Conservation (phyloP, 441 rosid species). For the Viola pubescens region DNA sequence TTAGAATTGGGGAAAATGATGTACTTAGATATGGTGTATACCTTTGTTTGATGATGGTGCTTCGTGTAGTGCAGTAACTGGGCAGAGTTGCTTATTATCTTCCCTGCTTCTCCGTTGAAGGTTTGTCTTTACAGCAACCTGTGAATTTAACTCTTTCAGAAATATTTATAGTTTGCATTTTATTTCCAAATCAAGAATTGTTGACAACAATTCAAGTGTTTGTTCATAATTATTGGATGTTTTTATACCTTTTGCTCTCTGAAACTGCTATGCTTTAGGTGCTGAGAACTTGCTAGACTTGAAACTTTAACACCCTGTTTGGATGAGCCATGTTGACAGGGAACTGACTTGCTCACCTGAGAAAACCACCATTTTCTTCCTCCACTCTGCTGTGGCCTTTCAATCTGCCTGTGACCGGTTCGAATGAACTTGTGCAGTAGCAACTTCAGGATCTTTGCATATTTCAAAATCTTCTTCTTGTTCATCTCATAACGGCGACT, state of each 20-base stretch:
- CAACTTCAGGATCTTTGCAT: conserved; percentile 21
- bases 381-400: conserved; percentile 9
- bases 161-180: background rate
- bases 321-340: conserved; percentile 4
- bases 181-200: background rate
- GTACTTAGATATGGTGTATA: background rate
- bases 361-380: conserved; percentile 15
- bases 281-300: conserved; percentile 5
- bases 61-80: conserved; percentile 4
- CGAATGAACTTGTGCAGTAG: conserved; percentile 18
- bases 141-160: conserved; percentile 1
- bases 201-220: background rate
- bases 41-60: conserved; percentile 16
- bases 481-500: conserved; percentile 6
- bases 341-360: conserved; percentile 5
- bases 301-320: conserved; percentile 4
- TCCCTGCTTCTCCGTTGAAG: conserved; percentile 12
- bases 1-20: background rate
- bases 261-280: conserved; percentile 6
- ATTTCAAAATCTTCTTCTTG: conserved; percentile 7
- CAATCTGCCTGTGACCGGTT: conserved; percentile 8
- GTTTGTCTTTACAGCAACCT: conserved; percentile 11
- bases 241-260: conserved; percentile 24
- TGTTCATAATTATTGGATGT: background rate
- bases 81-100: conserved; percentile 14